Conservation (phyloP, 2,329 filamentous ascomycete genomes). For the Ilyonectria robusta region DNA sequence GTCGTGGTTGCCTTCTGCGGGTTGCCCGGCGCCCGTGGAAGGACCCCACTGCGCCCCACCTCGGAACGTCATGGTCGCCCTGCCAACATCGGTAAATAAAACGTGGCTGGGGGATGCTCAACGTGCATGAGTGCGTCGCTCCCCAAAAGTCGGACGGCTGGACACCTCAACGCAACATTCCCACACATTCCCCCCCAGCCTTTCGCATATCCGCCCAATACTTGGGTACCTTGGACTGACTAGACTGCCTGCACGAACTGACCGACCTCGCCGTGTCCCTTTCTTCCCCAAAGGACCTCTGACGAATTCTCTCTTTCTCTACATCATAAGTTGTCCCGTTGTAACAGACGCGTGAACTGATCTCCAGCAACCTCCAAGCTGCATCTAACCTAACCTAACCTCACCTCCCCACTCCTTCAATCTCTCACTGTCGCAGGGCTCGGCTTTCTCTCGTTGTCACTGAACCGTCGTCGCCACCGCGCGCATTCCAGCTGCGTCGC, state of each 20-base stretch:
- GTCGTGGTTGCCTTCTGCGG: neutral
- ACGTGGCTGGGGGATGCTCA: conserved; percentile 42
- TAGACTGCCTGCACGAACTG: conserved; percentile 15
- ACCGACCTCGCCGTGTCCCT: neutral
- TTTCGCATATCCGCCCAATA: conserved; percentile 42
- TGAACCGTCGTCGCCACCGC: conserved; percentile 37
- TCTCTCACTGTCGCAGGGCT: conserved; percentile 44
- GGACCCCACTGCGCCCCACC: conserved; percentile 25
- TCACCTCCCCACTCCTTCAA: conserved; percentile 20
- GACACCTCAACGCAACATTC: conserved; percentile 36
- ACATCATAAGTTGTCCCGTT: conserved; percentile 39
- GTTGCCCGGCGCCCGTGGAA: conserved; percentile 41
- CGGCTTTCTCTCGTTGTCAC: conserved; percentile 47
- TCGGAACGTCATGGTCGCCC: conserved; percentile 43
- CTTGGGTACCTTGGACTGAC: conserved; percentile 10
- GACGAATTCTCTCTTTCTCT: conserved; percentile 35
- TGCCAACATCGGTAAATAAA: conserved; percentile 47
- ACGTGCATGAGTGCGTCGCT: conserved; percentile 29
- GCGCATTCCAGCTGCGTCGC: conserved; percentile 40
- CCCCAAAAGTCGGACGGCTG: conserved; percentile 46
- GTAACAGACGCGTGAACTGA: conserved; percentile 44
- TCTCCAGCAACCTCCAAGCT: conserved; percentile 33
- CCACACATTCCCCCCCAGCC: conserved; percentile 40
- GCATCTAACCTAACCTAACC: conserved; percentile 20
- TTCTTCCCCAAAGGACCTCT: neutral